Conservation (phyloP, 345 rosid genomes). For the Ceriops tagal region DNA sequence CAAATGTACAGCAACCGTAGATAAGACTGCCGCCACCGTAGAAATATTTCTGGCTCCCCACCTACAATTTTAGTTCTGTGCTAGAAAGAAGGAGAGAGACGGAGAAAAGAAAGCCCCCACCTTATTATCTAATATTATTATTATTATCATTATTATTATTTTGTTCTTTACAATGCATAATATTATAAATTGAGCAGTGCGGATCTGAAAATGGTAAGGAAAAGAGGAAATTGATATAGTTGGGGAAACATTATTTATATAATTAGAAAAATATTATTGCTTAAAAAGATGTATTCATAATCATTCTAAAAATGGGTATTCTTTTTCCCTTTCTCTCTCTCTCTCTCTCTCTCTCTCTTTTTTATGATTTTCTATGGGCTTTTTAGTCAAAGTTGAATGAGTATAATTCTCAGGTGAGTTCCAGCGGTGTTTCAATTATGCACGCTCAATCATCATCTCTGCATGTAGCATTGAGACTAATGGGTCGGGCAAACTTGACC, state of each 20-base stretch:
- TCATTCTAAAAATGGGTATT: not conserved
- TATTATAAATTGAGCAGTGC: constrained; percentile 21
- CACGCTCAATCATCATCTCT: constrained; percentile 22
- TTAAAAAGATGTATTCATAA: no score
- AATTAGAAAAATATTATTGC: no score
- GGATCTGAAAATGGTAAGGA: constrained; percentile 19
- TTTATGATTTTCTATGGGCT: not conserved
- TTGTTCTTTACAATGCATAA: constrained; percentile 11
- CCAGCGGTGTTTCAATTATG: constrained; percentile 22
- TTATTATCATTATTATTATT: not conserved
- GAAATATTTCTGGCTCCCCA: not conserved
- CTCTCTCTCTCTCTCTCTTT: no score
- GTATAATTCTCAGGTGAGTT: not conserved
- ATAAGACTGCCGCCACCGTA: constrained; percentile 13
- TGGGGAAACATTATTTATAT: not conserved
- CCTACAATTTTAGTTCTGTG: constrained; percentile 1
- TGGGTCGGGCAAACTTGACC: not conserved
- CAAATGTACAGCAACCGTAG: constrained; percentile 50
- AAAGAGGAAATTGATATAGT: not conserved
- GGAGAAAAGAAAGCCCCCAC: not conserved
- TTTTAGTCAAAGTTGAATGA: constrained; percentile 19
- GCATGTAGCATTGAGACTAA: constrained; percentile 5
- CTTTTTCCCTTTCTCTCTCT: not conserved
- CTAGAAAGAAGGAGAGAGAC: constrained; percentile 21
- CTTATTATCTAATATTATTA: not conserved